Percentiles rank a stretch among this genome's conserved stretches.
phyloP scores from a whole-genome alignment of 768 basidiomycete genomes.

The Boletus insuetus region DNA sequence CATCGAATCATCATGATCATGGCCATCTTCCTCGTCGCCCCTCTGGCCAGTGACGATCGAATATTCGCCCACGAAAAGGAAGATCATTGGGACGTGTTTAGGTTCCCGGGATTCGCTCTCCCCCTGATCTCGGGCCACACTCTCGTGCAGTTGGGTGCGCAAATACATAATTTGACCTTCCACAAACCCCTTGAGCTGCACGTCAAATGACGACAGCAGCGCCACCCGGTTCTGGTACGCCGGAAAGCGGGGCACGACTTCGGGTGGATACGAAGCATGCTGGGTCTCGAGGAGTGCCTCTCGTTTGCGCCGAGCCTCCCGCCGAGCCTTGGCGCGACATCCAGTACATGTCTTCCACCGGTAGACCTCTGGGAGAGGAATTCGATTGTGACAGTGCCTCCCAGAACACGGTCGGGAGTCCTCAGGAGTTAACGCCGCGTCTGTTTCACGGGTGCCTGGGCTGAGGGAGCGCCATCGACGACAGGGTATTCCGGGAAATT shows the following conservation, averaged over 20 bases:
- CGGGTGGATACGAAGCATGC: background rate
- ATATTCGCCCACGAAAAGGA: conserved; percentile 28
- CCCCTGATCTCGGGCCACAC: background rate
- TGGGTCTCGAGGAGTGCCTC: background rate
- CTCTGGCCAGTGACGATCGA: conserved; percentile 18
- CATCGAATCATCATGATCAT: background rate
- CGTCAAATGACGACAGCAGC: conserved; percentile 14
- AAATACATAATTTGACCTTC: conserved; percentile 25
- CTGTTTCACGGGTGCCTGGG: background rate
- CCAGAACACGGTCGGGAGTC: conserved; percentile 40
- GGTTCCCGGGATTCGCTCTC: background rate
- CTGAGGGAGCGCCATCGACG: conserved; percentile 9
- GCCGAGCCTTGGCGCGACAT: conserved; percentile 32
- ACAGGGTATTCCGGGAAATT: background rate
- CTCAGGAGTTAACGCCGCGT: background rate
- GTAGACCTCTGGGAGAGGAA: conserved; percentile 39
- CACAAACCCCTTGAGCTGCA: conserved; percentile 20
- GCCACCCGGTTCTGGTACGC: conserved; percentile 20
- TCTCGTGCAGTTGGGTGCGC: conserved; percentile 13
- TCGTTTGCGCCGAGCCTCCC: background rate
- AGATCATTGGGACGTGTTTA: conserved; percentile 5
- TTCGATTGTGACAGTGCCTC: conserved; percentile 33
- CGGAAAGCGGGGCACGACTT: conserved; percentile 12
- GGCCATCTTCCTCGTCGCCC: background rate
- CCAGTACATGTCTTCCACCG: conserved; percentile 38